These are phyloP conservation scores for Sclerotinia glacialis DNA, from an alignment of 2,329 filamentous ascomycete genomes.

Conservation along the genomic window DNA sequence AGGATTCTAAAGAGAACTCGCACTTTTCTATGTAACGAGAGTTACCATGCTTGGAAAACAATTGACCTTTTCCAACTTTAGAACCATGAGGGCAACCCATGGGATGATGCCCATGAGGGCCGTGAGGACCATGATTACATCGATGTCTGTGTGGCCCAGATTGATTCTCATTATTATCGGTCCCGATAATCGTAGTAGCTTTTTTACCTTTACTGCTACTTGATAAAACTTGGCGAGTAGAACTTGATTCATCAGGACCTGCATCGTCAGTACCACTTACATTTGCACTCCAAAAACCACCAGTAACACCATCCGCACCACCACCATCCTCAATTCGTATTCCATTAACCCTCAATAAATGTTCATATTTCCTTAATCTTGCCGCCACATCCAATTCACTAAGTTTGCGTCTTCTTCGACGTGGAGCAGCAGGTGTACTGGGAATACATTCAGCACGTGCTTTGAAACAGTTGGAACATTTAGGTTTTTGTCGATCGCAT, in stretches of 20 bases:
- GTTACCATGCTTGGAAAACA: slow-evolving; percentile 33
- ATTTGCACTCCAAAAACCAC: slow-evolving; percentile 6
- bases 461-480: slow-evolving; percentile 38
- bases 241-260: not conserved
- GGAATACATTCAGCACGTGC: slow-evolving; percentile 34
- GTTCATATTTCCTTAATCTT: slow-evolving; percentile 34
- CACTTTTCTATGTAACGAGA: slow-evolving; percentile 36
- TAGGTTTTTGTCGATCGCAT: slow-evolving; percentile 36
- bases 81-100: not conserved
- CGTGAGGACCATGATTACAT: not conserved
- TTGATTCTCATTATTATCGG: not conserved
- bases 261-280: slow-evolving; percentile 1
- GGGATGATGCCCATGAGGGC: not conserved
- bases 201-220: slow-evolving; percentile 1
- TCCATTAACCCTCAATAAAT: slow-evolving; percentile 33
- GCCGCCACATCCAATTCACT: slow-evolving; percentile 34
- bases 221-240: slow-evolving; percentile 2
- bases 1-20: not conserved
- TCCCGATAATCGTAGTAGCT: not conserved
- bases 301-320: not conserved
- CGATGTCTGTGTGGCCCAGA: not conserved
- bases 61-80: slow-evolving; percentile 13
- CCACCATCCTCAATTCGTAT: slow-evolving; percentile 34
- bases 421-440: slow-evolving; percentile 32
- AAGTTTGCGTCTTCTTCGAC: slow-evolving; percentile 34